These are phyloP conservation scores for Ganoderma resinaceum DNA, from an alignment of 1,284 basidiomycete genomes.

Conservation along the genomic window DNA sequence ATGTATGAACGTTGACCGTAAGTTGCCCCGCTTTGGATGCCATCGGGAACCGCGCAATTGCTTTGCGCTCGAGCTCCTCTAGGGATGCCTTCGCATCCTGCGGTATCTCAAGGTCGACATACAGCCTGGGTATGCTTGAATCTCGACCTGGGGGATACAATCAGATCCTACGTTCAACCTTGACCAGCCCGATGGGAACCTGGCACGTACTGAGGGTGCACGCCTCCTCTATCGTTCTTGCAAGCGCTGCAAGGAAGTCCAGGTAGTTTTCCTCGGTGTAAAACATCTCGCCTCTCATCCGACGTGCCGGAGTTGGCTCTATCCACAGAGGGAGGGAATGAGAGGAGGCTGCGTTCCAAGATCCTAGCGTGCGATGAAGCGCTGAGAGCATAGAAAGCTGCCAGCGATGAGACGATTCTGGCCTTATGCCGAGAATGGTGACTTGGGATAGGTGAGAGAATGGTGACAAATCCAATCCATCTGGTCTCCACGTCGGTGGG, in stretches of 20 bases:
- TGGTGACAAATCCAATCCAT: not conserved
- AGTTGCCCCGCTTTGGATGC: not conserved
- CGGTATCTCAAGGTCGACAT: not conserved
- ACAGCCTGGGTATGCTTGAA: not conserved
- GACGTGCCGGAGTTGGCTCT: not conserved
- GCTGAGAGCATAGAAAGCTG: not conserved
- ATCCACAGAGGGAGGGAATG: not conserved
- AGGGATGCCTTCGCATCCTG: not conserved
- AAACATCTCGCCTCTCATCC: not conserved
- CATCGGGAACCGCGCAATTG: not conserved
- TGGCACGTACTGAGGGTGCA: not conserved
- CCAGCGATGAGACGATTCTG: not conserved
- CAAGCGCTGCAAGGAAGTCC: not conserved
- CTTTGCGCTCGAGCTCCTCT: not conserved
- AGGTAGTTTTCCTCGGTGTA: not conserved
- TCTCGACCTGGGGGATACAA: not conserved
- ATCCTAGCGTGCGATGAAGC: not conserved
- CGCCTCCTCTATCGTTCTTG: not conserved
- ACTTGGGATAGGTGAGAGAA: not conserved
- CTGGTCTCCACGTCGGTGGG: not conserved
- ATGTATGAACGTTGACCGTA: not conserved
- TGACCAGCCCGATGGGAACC: not conserved
- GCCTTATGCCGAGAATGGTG: not conserved
- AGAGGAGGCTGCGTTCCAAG: not conserved
- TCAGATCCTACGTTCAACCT: not conserved